A percentile compares a stretch with the other conserved stretches of the same genome.
Evolutionary conservation across 1,139 yeast genomes (phyloP).

Genomic region (Blastobotrys niveus): DNA sequence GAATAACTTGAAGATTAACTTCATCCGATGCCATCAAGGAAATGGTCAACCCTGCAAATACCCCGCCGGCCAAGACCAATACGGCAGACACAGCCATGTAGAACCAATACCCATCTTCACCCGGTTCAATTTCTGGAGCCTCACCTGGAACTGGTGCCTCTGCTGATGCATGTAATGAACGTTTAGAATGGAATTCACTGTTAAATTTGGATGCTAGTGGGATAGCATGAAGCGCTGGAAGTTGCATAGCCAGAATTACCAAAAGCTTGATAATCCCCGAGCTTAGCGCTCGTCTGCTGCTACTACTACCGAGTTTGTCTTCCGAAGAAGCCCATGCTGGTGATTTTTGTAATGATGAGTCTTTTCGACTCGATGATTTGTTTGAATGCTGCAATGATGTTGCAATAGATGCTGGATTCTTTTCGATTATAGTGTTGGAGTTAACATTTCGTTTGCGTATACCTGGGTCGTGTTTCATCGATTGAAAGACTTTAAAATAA

Average conservation of each 20-base stretch:
- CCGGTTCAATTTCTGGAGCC: conserved; percentile 2
- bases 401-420: too few relatives aligned
- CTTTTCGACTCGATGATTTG: too few relatives aligned
- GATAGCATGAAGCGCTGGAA: conserved; percentile 18
- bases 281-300: not conserved
- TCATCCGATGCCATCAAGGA: conserved; percentile 99
- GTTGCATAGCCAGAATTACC: conserved; percentile 20
- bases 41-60: conserved; percentile 90
- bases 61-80: conserved; percentile 85
- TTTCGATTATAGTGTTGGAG: not conserved
- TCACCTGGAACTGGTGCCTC: not conserved
- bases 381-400: too few relatives aligned
- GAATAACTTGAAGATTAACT: conserved; percentile 53
- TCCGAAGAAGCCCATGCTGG: too few relatives aligned
- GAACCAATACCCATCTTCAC: conserved; percentile 41
- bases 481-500: too few relatives aligned
- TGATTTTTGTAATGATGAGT: too few relatives aligned
- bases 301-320: too few relatives aligned
- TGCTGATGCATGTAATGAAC: not conserved
- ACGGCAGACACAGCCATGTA: conserved; percentile 55
- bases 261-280: conserved; percentile 20
- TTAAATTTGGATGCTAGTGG: too few relatives aligned
- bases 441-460: conserved; percentile 1
- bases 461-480: conserved; percentile 3
- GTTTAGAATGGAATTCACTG: too few relatives aligned